Percentiles rank a stretch among this genome's conserved stretches.
Evolutionary conservation across 352 stramenopile genomes (phyloP).

Genomic region (Globisporangium lucens): DNA sequence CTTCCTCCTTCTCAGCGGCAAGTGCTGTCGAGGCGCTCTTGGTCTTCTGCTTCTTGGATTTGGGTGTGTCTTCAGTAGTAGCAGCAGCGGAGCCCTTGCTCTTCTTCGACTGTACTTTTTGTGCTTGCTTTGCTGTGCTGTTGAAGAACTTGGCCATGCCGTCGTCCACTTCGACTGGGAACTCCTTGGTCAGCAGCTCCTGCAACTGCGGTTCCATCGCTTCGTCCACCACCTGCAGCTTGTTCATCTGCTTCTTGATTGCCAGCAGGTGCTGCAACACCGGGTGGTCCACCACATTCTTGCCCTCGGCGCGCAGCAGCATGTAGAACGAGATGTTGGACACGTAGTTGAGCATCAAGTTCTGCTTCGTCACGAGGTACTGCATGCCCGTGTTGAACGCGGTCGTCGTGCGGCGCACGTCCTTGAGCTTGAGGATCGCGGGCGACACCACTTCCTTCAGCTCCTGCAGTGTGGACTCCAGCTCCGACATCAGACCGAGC

Average conservation of each 20-base stretch:
- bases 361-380: constrained; percentile 79
- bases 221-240: constrained; percentile 54
- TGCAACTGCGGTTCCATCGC: constrained; percentile 56
- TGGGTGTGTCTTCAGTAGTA: constrained; percentile 5
- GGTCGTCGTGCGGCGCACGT: constrained; percentile 52
- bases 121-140: constrained; percentile 17
- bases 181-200: constrained; percentile 62
- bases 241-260: constrained; percentile 76
- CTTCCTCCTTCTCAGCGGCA: constrained; percentile 47
- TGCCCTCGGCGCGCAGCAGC: constrained; percentile 73
- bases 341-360: constrained; percentile 82
- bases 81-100: constrained; percentile 10
- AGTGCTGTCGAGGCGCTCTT: constrained; percentile 35
- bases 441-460: constrained; percentile 64
- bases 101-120: constrained; percentile 28
- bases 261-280: constrained; percentile 73
- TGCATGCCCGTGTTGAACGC: constrained; percentile 62
- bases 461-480: constrained; percentile 64
- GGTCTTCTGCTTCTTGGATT: constrained; percentile 40
- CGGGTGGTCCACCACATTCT: constrained; percentile 73
- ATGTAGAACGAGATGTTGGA: constrained; percentile 88
- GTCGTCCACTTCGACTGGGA: constrained; percentile 50
- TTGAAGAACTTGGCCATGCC: constrained; percentile 73
- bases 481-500: constrained; percentile 61
- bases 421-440: constrained; percentile 68